Percentiles rank a stretch among this genome's conserved stretches.
Evolutionary conservation across 768 basidiomycete genomes (phyloP).

Genomic region (Tulasnella sp.): DNA sequence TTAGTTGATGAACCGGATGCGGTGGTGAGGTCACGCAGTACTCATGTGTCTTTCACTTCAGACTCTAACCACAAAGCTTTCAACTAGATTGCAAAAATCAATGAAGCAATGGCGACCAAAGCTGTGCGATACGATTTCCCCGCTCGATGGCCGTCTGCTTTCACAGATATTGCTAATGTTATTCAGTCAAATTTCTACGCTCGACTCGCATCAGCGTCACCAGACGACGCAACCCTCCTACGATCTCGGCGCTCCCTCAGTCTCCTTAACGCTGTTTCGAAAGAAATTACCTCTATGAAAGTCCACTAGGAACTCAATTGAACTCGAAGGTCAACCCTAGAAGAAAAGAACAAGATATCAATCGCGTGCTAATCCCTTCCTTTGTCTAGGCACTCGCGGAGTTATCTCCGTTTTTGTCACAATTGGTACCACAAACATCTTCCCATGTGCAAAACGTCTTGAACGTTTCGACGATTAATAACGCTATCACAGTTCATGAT

Average conservation of each 20-base stretch:
- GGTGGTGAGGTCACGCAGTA: conserved; percentile 44
- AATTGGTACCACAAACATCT: conserved; percentile 50
- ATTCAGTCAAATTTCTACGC: conserved; percentile 46
- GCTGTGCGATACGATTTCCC: conserved; percentile 74
- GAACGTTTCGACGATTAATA: conserved; percentile 28
- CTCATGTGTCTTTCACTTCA: too few relatives aligned
- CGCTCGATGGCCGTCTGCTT: conserved; percentile 46
- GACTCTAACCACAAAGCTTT: conserved; percentile 11
- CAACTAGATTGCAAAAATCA: conserved; percentile 64
- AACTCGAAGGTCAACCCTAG: conserved; percentile 47
- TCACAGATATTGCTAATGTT: conserved; percentile 41
- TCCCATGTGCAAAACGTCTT: conserved; percentile 30
- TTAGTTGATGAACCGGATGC: conserved; percentile 74
- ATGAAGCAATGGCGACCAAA: conserved; percentile 62
- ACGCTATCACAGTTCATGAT: conserved; percentile 35
- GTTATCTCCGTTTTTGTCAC: conserved; percentile 44
- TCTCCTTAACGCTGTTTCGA: conserved; percentile 53
- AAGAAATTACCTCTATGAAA: conserved; percentile 63
- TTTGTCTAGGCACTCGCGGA: conserved; percentile 50
- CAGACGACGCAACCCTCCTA: conserved; percentile 38
- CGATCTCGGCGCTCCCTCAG: conserved; percentile 50
- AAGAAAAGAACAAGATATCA: too few relatives aligned
- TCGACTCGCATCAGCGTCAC: conserved; percentile 35
- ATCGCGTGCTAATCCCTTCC: too few relatives aligned
- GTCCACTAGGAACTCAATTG: conserved; percentile 53